A percentile compares a stretch with the other conserved stretches of the same genome.
These are phyloP conservation scores for Amphirosellinia nigrospora DNA, from an alignment of 495 filamentous ascomycete species.

Conservation along the genomic window DNA sequence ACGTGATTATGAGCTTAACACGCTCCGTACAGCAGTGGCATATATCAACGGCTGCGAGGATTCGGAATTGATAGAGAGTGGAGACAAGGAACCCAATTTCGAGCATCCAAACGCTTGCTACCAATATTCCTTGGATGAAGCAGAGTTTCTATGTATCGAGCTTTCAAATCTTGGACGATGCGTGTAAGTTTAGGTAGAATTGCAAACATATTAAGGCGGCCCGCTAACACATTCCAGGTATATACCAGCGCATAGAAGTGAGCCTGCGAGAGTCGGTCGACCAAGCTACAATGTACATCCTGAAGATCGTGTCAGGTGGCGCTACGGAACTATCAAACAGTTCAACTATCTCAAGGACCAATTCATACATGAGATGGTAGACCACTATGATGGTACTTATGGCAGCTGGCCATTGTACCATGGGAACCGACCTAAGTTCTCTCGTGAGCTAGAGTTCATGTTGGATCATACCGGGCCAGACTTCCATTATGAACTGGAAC, in stretches of 20 bases:
- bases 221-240: slow-evolving; percentile 30
- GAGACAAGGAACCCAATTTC: slow-evolving; percentile 15
- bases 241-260: neutral
- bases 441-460: slow-evolving; percentile 22
- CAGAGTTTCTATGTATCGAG: slow-evolving; percentile 2
- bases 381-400: slow-evolving; percentile 27
- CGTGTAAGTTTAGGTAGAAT: slow-evolving; percentile 30
- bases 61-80: slow-evolving; percentile 15
- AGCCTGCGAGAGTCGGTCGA: slow-evolving; percentile 25
- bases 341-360: neutral
- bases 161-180: slow-evolving; percentile 24
- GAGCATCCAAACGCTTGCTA: slow-evolving; percentile 36
- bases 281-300: slow-evolving; percentile 34
- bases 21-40: slow-evolving; percentile 25
- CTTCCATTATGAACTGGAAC: slow-evolving; percentile 12
- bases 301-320: slow-evolving; percentile 38
- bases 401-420: slow-evolving; percentile 2
- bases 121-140: slow-evolving; percentile 32
- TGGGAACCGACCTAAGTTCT: slow-evolving; percentile 17
- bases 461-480: slow-evolving; percentile 21
- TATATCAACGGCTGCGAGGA: slow-evolving; percentile 37
- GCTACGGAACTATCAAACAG: slow-evolving; percentile 6
- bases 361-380: slow-evolving; percentile 22
- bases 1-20: neutral
- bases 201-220: neutral